These are phyloP conservation scores for Penicillium sp. DNA, from an alignment of 2,329 filamentous ascomycete genomes.

Conservation along the genomic window DNA sequence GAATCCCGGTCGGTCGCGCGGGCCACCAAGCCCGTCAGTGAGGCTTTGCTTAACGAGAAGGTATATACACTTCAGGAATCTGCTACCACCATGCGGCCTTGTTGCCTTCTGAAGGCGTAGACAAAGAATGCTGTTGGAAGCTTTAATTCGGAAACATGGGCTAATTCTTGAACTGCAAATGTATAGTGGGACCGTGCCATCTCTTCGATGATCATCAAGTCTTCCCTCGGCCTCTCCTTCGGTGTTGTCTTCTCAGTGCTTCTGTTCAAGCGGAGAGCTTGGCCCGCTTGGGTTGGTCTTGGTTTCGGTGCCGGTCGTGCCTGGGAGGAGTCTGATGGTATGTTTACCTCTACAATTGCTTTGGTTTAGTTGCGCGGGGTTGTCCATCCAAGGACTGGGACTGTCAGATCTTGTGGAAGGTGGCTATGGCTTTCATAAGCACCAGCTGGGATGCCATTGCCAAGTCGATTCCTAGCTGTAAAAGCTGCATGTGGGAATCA, in stretches of 20 bases:
- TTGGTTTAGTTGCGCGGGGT: not conserved
- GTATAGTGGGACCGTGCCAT: conserved; percentile 95
- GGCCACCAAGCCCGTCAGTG: conserved; percentile 79
- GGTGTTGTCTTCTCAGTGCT: conserved; percentile 98
- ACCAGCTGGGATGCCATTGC: not conserved
- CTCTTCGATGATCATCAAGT: conserved; percentile 96
- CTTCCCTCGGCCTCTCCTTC: conserved; percentile 91
- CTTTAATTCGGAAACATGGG: not conserved
- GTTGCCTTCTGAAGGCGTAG: not conserved
- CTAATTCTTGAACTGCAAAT: conserved; percentile 20
- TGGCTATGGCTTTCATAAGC: not conserved
- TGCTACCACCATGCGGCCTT: not conserved
- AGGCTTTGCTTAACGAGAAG: conserved; percentile 98
- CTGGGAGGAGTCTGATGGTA: conserved; percentile 97
- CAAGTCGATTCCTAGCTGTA: not conserved
- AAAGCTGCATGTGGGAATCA: not conserved
- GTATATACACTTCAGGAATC: conserved; percentile 51
- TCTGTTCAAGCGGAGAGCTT: conserved; percentile 95
- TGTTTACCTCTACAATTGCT: conserved; percentile 30
- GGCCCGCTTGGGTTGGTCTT: conserved; percentile 91
- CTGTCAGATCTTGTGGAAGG: not conserved
- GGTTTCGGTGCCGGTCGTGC: conserved; percentile 95
- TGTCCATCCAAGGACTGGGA: not conserved
- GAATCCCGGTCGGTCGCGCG: conserved; percentile 62
- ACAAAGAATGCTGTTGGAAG: not conserved